These are phyloP conservation scores for Pestalotiopsis sp. DNA, from an alignment of 2,329 filamentous ascomycete genomes.

Conservation along the genomic window DNA sequence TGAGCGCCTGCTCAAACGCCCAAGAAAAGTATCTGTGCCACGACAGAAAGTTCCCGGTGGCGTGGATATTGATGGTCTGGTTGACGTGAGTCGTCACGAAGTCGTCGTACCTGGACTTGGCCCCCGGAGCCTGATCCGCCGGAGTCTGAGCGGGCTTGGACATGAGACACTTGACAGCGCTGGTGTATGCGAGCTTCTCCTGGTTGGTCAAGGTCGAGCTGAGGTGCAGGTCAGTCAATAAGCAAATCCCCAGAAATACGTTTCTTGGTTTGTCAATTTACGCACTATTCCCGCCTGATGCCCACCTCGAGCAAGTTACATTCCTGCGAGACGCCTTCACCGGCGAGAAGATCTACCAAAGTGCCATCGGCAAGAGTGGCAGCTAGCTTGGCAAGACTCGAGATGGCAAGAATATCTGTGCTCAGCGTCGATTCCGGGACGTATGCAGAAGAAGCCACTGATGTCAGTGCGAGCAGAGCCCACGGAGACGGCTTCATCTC, in stretches of 20 bases:
- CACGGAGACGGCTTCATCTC: constrained; percentile 2
- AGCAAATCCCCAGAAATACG: background rate
- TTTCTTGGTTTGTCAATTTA: background rate
- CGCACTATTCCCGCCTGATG: constrained; percentile 18
- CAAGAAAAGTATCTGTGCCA: constrained; percentile 20
- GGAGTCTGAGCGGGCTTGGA: constrained; percentile 10
- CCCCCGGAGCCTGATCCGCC: constrained; percentile 5
- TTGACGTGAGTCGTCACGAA: constrained; percentile 38
- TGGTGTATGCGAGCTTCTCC: constrained; percentile 18
- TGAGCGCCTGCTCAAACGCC: constrained; percentile 33
- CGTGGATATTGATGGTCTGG: constrained; percentile 36
- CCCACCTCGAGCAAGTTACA: constrained; percentile 10
- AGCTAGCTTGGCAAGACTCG: constrained; percentile 12
- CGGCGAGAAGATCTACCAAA: constrained; percentile 6
- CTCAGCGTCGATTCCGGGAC: constrained; percentile 14
- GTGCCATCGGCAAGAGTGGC: constrained; percentile 6
- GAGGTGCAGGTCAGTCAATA: background rate
- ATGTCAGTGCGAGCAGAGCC: constrained; percentile 1
- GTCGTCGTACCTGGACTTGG: constrained; percentile 14
- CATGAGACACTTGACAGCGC: constrained; percentile 12
- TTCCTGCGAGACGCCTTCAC: constrained; percentile 8
- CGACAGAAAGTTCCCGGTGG: constrained; percentile 22
- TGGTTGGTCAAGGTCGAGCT: constrained; percentile 12
- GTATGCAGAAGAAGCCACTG: constrained; percentile 5
- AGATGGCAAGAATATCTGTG: constrained; percentile 14